Conservation (phyloP, 1,139 yeast species). For the Pneumocystis jirovecii region DNA sequence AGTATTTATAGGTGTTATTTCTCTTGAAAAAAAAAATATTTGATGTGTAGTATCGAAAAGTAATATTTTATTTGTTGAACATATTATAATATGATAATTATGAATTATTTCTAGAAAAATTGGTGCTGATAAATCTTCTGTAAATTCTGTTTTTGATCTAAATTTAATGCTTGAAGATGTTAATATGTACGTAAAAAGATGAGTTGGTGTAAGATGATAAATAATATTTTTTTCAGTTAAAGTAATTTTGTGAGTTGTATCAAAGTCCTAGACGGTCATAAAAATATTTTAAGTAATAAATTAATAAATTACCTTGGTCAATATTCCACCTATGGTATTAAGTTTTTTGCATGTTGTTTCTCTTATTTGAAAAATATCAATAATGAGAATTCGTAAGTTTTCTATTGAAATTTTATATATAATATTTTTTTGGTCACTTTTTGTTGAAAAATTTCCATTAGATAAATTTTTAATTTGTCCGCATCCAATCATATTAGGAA, state of each 20-base stretch:
- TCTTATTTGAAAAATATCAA: background rate
- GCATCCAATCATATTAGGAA: background rate
- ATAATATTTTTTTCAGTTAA: background rate
- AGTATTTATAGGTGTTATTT: background rate
- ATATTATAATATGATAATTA: background rate
- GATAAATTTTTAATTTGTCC: background rate
- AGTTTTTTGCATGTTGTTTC: background rate
- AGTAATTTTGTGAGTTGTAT: background rate
- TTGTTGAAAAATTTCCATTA: background rate
- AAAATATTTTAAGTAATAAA: background rate
- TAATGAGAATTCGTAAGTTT: background rate
- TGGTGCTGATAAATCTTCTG: background rate
- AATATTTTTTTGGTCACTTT: background rate
- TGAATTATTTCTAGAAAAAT: background rate
- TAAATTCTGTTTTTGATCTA: background rate
- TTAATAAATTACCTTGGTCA: background rate
- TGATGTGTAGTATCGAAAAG: background rate
- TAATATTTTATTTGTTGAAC: background rate
- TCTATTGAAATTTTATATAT: background rate
- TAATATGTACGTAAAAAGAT: background rate
- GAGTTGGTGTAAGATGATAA: slow-evolving; percentile 1
- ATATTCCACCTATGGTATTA: background rate
- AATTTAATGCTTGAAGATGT: background rate
- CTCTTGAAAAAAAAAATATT: background rate
- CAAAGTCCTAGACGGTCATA: background rate